Evolutionary conservation across 192 early-diverging fungal species (phyloP), one percentile per base, ranked within the genome.

Genomic region (Podila horticola): DNA sequence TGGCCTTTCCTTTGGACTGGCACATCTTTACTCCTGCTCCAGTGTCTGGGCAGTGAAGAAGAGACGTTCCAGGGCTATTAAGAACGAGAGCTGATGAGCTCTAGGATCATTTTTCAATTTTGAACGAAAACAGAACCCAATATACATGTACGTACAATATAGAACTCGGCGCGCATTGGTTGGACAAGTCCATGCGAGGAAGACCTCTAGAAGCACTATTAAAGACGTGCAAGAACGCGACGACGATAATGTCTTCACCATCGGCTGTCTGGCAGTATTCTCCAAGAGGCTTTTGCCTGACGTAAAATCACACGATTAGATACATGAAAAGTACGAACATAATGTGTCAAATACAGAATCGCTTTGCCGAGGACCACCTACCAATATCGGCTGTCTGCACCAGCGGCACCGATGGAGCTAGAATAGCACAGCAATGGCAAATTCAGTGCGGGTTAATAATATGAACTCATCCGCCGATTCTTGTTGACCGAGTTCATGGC

Each of bases 1-100:
- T 74, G 6, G 88, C 89, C 73, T 94, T 94, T 28, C 94, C 94
- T 66, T 88, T 83, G 4, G 67, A 82, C 75, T 96, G 95, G 73
- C 95, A 95, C 24, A 82, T 75, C 58, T 86, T 79, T 22, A 96
- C 91, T 7, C 92, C 93, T 70, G 63, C 75, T 22, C 88, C 93
- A 63, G 94, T 86, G 20, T 85, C 69, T 10, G 91, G 90, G 75
- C 95, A 95, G 60, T 90, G 86, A 3, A 94, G 86, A 24, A 93
- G 74, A 1, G 82, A 84, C n/a, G 91, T 88, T 58, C 90, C 91
- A 8, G 85, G 82, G 62, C 76, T 81, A 60, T 1, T 30, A 8
- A 28, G 5, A 51, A 20, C 29, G 9, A 13, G 12, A n/a, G n/a
- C n/a, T n/a, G n/a, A n/a, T n/a, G n/a, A n/a, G n/a, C n/a, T n/a